Conservation (phyloP, 805 yeast genomes). For the Yarrowia osloensis region DNA sequence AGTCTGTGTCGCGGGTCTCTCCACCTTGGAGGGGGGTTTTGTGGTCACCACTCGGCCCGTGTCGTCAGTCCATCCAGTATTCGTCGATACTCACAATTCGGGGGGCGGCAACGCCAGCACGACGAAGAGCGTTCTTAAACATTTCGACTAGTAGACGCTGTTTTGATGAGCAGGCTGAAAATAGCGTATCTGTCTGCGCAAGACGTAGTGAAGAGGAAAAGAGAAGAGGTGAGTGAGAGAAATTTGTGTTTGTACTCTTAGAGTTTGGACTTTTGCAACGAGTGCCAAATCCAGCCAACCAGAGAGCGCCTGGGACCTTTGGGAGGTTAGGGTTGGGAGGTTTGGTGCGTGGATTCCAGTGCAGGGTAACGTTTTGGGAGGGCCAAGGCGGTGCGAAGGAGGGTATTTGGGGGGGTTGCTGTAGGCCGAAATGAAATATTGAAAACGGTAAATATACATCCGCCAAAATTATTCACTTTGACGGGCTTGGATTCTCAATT, state of each 20-base stretch:
- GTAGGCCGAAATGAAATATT: not conserved
- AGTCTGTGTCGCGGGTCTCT: not conserved
- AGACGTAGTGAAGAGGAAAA: constrained; percentile 32
- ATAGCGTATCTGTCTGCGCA: constrained; percentile 32
- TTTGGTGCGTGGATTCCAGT: constrained; percentile 23
- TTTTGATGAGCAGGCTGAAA: constrained; percentile 31
- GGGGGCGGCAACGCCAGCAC: constrained; percentile 32
- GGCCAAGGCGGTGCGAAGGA: too few relatives aligned
- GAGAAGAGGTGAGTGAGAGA: constrained; percentile 30
- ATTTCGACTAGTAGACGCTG: constrained; percentile 32
- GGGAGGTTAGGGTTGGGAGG: constrained; percentile 23
- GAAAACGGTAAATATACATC: not conserved
- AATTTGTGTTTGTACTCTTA: constrained; percentile 30
- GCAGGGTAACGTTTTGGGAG: constrained; percentile 17
- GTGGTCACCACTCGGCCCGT: not conserved
- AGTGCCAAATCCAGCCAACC: constrained; percentile 31
- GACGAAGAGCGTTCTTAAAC: constrained; percentile 32
- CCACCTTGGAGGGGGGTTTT: too few relatives aligned
- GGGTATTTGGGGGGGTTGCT: not conserved
- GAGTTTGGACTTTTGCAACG: constrained; percentile 28
- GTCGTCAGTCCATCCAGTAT: not conserved
- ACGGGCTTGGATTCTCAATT: not conserved
- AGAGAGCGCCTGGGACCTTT: constrained; percentile 1
- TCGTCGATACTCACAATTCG: constrained; percentile 30
- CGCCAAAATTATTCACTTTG: not conserved